A percentile compares a stretch with the other conserved stretches of the same genome.
Conservation (phyloP, 768 basidiomycete genomes). For the Gymnopilus junonius region DNA sequence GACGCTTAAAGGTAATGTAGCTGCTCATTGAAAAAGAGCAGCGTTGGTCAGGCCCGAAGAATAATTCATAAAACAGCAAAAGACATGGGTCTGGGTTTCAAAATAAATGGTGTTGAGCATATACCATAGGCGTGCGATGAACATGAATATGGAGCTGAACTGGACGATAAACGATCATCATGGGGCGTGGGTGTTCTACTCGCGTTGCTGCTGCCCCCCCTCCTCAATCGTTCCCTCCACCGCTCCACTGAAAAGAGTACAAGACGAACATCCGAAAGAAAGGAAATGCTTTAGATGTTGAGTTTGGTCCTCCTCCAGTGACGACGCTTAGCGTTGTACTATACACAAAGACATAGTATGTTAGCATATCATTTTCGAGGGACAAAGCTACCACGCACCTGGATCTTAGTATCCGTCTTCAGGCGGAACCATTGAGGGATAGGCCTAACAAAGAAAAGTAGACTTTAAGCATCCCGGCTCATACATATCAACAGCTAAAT, state of each 20-base stretch:
- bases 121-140: constrained; percentile 18
- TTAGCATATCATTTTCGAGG: not conserved
- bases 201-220: constrained; percentile 10
- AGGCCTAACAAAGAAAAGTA: constrained; percentile 56
- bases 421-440: constrained; percentile 99
- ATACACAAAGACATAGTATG: constrained; percentile 2
- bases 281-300: constrained; percentile 70
- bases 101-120: constrained; percentile 18
- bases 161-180: constrained; percentile 17
- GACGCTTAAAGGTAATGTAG: not conserved
- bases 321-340: constrained; percentile 96
- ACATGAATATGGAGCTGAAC: constrained; percentile 8
- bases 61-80: not conserved
- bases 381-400: constrained; percentile 50
- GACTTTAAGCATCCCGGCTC: constrained; percentile 3
- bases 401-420: constrained; percentile 95
- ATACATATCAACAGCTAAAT: constrained; percentile 21
- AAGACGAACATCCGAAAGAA: constrained; percentile 11
- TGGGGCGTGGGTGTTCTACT: constrained; percentile 17
- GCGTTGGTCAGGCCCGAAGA: too few species aligned
- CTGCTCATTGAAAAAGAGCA: too few species aligned
- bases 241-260: constrained; percentile 17
- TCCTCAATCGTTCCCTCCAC: constrained; percentile 2
- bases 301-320: constrained; percentile 99
- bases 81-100: not conserved